Evolutionary conservation across 2,329 filamentous ascomycete species (phyloP).

Genomic region (Colletotrichum orbiculare): DNA sequence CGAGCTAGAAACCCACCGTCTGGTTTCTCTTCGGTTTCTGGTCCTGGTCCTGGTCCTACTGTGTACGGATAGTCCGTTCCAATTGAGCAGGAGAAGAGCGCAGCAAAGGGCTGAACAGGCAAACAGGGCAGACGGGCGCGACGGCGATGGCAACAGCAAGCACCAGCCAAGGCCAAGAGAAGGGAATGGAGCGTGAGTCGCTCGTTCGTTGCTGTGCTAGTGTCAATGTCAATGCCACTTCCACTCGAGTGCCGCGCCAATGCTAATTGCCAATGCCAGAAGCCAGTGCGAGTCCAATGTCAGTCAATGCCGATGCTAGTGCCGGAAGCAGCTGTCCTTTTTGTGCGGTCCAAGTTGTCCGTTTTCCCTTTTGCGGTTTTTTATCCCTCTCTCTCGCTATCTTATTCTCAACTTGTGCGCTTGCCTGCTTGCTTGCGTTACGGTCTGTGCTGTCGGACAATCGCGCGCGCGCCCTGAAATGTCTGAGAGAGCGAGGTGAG

Average conservation of each 20-base stretch:
- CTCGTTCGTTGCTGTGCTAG: conserved; percentile 22
- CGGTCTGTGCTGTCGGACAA: conserved; percentile 13
- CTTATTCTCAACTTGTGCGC: too few relatives aligned
- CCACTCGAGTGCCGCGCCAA: conserved; percentile 22
- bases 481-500: not conserved
- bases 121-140: not conserved
- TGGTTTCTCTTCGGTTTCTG: not conserved
- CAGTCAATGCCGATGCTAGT: conserved; percentile 22
- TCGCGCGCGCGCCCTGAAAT: not conserved
- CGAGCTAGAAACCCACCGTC: not conserved
- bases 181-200: conserved; percentile 33
- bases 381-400: not conserved
- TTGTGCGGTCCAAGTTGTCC: conserved; percentile 2
- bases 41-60: not conserved
- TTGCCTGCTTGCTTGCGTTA: not conserved
- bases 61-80: not conserved
- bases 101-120: not conserved
- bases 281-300: conserved; percentile 22
- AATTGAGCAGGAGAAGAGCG: not conserved
- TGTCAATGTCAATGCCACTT: conserved; percentile 28
- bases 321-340: conserved; percentile 17
- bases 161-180: conserved; percentile 14
- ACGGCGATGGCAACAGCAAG: conserved; percentile 1
- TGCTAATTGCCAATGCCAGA: conserved; percentile 31
- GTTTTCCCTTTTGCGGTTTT: not conserved